phyloP scores from a whole-genome alignment of 345 rosid species.

The Salix purpurea region DNA sequence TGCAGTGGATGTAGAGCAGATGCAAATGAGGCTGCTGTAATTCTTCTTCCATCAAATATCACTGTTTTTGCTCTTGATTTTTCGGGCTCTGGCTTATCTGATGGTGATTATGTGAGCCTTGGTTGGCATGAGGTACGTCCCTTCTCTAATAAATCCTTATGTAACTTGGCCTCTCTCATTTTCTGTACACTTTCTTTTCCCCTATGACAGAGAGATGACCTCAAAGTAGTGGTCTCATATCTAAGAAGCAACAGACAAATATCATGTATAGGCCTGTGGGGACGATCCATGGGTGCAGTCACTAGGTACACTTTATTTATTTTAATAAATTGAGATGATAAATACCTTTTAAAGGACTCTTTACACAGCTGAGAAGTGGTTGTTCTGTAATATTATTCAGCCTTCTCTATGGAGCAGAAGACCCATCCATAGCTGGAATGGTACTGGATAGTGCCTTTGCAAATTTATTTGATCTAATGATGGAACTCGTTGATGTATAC shows the following conservation, averaged over 20 bases:
- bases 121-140: constrained; percentile 36
- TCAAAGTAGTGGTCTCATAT: constrained; percentile 75
- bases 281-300: constrained; percentile 99
- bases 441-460: constrained; percentile 39
- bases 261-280: constrained; percentile 94
- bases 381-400: constrained; percentile 14
- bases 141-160: neutral
- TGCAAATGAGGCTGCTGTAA: constrained; percentile 33
- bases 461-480: constrained; percentile 33
- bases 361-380: neutral
- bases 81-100: constrained; percentile 37
- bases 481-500: constrained; percentile 38
- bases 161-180: neutral
- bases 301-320: constrained; percentile 56
- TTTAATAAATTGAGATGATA: neutral
- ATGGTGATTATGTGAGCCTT: constrained; percentile 37
- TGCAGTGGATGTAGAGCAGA: constrained; percentile 37
- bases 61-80: constrained; percentile 33
- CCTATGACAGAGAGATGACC: constrained; percentile 75
- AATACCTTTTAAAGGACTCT: neutral
- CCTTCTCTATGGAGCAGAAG: constrained; percentile 39
- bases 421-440: constrained; percentile 34
- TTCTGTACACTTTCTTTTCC: constrained; percentile 6
- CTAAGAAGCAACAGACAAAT: constrained; percentile 66
- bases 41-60: constrained; percentile 36